Evolutionary conservation across 139 green algal genomes (phyloP), one percentile per base, ranked within the genome.

Genomic region (Tetradesmus lagerheimii): DNA sequence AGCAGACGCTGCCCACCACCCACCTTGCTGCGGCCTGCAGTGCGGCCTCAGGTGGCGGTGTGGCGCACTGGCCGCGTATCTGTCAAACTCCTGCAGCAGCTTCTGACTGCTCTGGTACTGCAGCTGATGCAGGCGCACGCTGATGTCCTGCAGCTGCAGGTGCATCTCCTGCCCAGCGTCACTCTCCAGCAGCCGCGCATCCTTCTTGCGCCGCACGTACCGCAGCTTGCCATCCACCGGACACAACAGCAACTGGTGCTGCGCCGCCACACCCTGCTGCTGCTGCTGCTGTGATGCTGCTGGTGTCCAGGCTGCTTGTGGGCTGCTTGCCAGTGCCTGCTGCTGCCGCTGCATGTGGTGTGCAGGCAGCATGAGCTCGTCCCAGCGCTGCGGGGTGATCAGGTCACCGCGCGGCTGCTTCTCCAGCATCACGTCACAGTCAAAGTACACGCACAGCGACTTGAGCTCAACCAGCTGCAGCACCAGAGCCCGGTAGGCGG

Each of bases 381-480:
- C 95, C 97, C 97, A 99, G 16, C 96, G 87, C 6, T 88, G 74
- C 0, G n/a, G 71, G 35, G 71, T 84, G 79, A 98, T 82, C 1
- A 89, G 47, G 6, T 66, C 53, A 95, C 96, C 98, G 34, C 38
- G 41, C 29, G 85, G 78, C 76, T 80, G 66, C 0, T 87, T 92
- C 25, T 91, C 34, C 93, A 96, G 92, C 12, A 93, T 82, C 1
- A 67, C 50, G 45, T 94, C 94, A 29, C 95, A 95, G 79, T 99
- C 97, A 94, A 98, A 98, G 92, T 99, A 99, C 1, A 96, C 16
- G 8, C 92, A 92, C 64, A 98, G 92, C 39, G 94, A 91, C 29
- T 87, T 77, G 53, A 99, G 93, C 29, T 90, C 38, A 29, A 97
- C 91, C 6, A 95, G 91, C 95, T 97, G 94, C 31, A 66, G 29